Base-by-base conservation (phyloP, 1,139 yeast species). In the Candida smagusa region DNA sequence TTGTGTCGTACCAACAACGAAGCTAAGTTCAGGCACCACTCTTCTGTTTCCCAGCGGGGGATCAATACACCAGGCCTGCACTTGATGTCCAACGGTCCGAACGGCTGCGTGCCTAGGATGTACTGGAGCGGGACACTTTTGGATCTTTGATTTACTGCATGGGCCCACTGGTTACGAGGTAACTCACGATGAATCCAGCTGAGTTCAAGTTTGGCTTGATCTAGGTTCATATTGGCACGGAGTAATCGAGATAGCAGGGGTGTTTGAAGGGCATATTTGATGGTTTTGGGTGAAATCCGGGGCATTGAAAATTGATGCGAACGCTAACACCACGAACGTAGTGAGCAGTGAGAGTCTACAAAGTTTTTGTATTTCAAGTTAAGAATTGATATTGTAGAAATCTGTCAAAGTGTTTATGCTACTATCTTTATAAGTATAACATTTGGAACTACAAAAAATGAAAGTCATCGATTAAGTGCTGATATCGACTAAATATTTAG, bases 1-100 rank as follows among this genome's bases (percentile, higher is more conserved):
- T 30, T 38, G 35, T 23, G 35, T 16, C 41, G 37, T 22, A 9
- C 9, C 7, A 11, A 13, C 7, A 31, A n/a, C 1, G 32, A 37
- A 6, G 67, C 61, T 23, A 86, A 53, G 39, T 68, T 68, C 24
- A 62, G 27, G 6, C 76, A 68, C 97, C 97, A 90, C 51, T 88
- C 96, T 54, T 92, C 97, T 0, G 98, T 92, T 54, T 92, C 98
- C 85, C 95, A 82, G 35, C 98, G 63, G 0, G 98, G 98, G 31
- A 92, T 89, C 42, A 92, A 63, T 2, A 88, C 97, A 0, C 81
- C 80, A 1, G 67, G 68, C 21, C 60, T 52, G 52, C 96, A 87
- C 24, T 52, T 46, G 3, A 92, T 69, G 13, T 75, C 77, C 35
- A 90, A 56, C 0, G 59, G 47, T 0, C 95, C 96, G 64, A 92